A percentile compares a stretch with the other conserved stretches of the same genome.
Evolutionary conservation across 2,329 filamentous ascomycete genomes (phyloP).

Genomic region (Aspergillus udagawae): DNA sequence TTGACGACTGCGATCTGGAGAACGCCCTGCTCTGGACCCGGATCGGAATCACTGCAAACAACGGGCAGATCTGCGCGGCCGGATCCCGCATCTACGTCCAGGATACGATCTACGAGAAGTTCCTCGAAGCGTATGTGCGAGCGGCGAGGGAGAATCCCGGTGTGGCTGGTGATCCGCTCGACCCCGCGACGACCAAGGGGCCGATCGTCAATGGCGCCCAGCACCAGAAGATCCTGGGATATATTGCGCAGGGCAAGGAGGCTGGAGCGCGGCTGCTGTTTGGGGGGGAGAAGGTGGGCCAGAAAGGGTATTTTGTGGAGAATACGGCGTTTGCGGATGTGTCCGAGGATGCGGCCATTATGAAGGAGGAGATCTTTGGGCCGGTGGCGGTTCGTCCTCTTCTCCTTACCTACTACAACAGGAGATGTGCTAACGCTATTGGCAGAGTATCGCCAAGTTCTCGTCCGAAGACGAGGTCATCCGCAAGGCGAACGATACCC

Average conservation of each 20-base stretch:
- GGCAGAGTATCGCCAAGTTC: slow-evolving; percentile 52
- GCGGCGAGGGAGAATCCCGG: slow-evolving; percentile 52
- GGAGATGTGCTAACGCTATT: background rate
- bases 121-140: slow-evolving; percentile 33
- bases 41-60: slow-evolving; percentile 27
- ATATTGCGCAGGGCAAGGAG: slow-evolving; percentile 20
- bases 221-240: slow-evolving; percentile 20
- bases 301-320: slow-evolving; percentile 59
- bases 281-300: slow-evolving; percentile 18
- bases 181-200: slow-evolving; percentile 19
- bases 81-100: slow-evolving; percentile 34
- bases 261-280: slow-evolving; percentile 18
- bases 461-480: slow-evolving; percentile 58
- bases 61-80: slow-evolving; percentile 31
- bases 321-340: slow-evolving; percentile 55
- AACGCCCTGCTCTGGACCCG: slow-evolving; percentile 29
- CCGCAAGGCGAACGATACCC: slow-evolving; percentile 52
- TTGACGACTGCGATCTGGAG: slow-evolving; percentile 31
- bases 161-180: slow-evolving; percentile 18
- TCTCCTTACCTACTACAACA: too few species aligned
- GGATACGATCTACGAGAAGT: slow-evolving; percentile 27
- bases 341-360: slow-evolving; percentile 43
- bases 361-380: slow-evolving; percentile 56
- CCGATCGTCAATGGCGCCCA: slow-evolving; percentile 20
- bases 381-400: slow-evolving; percentile 47